Evolutionary conservation across 2,329 filamentous ascomycete species (phyloP).

Genomic region (Endothia cerciana): DNA sequence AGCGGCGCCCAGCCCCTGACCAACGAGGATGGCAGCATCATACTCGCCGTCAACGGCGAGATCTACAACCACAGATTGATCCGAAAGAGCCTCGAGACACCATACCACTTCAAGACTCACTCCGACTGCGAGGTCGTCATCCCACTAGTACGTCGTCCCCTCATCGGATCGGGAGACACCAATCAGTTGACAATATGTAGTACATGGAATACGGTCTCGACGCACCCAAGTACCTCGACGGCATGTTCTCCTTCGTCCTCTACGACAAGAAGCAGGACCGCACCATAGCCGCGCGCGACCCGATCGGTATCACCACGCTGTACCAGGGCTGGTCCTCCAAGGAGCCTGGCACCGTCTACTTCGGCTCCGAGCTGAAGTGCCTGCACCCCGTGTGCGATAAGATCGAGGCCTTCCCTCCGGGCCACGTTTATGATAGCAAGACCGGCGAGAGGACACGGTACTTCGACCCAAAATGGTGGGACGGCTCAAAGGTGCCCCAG

Average conservation of each 20-base stretch:
- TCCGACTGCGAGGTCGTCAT: conserved; percentile 99
- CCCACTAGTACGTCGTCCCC: conserved; percentile 70
- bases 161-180: neutral
- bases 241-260: conserved; percentile 99
- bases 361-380: conserved; percentile 95
- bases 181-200: conserved; percentile 46
- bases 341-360: conserved; percentile 86
- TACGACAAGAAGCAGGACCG: conserved; percentile 96
- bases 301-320: conserved; percentile 95
- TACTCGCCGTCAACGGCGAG: conserved; percentile 97
- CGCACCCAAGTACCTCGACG: conserved; percentile 90
- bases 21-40: conserved; percentile 85
- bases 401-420: conserved; percentile 91
- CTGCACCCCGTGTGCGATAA: conserved; percentile 93
- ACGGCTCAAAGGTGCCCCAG: conserved; percentile 76
- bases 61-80: conserved; percentile 99
- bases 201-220: conserved; percentile 93
- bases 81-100: conserved; percentile 80
- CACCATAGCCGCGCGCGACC: conserved; percentile 90
- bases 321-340: conserved; percentile 91
- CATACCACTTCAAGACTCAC: conserved; percentile 97
- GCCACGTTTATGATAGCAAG: conserved; percentile 94
- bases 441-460: conserved; percentile 85
- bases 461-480: conserved; percentile 92
- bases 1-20: conserved; percentile 94